phyloP scores from a whole-genome alignment of 1,139 yeast species.

The Pichia sp. region DNA sequence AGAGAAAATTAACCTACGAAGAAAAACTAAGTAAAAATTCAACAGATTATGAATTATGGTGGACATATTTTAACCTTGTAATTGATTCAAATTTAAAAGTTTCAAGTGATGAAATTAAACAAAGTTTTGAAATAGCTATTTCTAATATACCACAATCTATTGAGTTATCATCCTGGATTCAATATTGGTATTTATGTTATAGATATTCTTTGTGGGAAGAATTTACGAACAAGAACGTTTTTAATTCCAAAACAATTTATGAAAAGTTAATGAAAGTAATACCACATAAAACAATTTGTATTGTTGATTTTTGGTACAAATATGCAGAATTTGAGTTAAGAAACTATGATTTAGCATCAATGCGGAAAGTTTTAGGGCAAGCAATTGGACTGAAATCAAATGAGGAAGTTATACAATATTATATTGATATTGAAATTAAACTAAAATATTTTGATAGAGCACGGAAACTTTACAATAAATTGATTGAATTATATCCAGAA shows the following conservation, averaged over 20 bases:
- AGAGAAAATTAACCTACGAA: slow-evolving; percentile 54
- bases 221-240: slow-evolving; percentile 38
- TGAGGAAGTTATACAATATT: slow-evolving; percentile 51
- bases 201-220: slow-evolving; percentile 64
- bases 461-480: slow-evolving; percentile 63
- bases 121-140: slow-evolving; percentile 34
- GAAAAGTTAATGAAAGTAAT: slow-evolving; percentile 41
- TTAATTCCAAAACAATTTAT: slow-evolving; percentile 48
- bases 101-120: slow-evolving; percentile 28
- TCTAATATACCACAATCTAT: slow-evolving; percentile 35
- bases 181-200: slow-evolving; percentile 68
- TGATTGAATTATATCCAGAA: slow-evolving; percentile 50
- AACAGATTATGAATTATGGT: slow-evolving; percentile 72
- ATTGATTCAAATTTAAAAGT: slow-evolving; percentile 27
- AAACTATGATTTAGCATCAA: slow-evolving; percentile 40
- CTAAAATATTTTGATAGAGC: slow-evolving; percentile 76
- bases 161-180: slow-evolving; percentile 48
- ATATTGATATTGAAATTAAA: slow-evolving; percentile 51
- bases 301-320: slow-evolving; percentile 69
- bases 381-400: slow-evolving; percentile 66
- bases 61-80: slow-evolving; percentile 55
- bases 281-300: slow-evolving; percentile 57
- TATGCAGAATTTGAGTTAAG: slow-evolving; percentile 74
- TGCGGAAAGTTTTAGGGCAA: slow-evolving; percentile 68
- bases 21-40: slow-evolving; percentile 42